Evolutionary conservation across 116 monocot genomes (phyloP).

Genomic region (Papilionanthe hybrid): DNA sequence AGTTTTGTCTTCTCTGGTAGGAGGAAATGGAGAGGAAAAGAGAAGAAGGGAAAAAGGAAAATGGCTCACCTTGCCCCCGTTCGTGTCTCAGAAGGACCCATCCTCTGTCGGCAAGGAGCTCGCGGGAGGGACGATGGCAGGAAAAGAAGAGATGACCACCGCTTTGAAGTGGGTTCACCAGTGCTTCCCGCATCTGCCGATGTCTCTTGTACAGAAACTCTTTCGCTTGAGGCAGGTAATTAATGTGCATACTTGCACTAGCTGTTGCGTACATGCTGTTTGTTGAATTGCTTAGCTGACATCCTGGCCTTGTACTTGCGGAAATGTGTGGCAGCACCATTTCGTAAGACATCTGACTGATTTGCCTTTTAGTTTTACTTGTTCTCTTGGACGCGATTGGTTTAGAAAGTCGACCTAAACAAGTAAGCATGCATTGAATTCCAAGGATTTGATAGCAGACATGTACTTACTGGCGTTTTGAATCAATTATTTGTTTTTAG

Average conservation of each 20-base stretch:
- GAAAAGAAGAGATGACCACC: slow-evolving; percentile 21
- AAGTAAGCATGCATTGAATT: background rate
- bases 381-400: background rate
- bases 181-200: slow-evolving; percentile 71
- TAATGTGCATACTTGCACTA: background rate
- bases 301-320: background rate
- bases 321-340: background rate
- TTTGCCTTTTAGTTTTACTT: background rate
- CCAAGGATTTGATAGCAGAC: background rate
- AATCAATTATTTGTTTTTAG: no score
- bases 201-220: slow-evolving; percentile 73
- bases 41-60: slow-evolving; percentile 8
- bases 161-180: slow-evolving; percentile 79
- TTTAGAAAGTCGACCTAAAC: background rate
- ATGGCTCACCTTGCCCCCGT: slow-evolving; percentile 71
- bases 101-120: slow-evolving; percentile 33
- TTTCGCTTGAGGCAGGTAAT: slow-evolving; percentile 81
- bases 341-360: background rate
- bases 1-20: background rate
- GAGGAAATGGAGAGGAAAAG: background rate
- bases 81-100: slow-evolving; percentile 28
- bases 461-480: no score
- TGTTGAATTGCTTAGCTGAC: slow-evolving; percentile 18
- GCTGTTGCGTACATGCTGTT: slow-evolving; percentile 12
- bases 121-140: slow-evolving; percentile 7